Evolutionary conservation across 1,139 yeast genomes (phyloP), one percentile per base, ranked within the genome.

Genomic region (Candida freyschussii): DNA sequence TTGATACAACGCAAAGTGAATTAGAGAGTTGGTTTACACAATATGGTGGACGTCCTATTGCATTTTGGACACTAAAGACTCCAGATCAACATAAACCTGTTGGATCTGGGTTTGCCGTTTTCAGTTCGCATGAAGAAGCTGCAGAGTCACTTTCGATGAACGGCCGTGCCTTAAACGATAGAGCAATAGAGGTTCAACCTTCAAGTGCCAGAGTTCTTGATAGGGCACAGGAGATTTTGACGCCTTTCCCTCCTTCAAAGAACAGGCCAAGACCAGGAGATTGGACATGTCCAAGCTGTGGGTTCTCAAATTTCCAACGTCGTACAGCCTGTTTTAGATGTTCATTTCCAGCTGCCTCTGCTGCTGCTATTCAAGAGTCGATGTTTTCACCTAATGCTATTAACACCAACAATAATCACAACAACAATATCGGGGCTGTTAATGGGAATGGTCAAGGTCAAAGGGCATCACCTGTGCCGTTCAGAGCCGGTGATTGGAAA

Each of bases 401-500:
- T 23, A 27, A 32, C 30, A 30, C 33, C 21, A 32, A 37, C 29
- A 27, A 31, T 35, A 14, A 23, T 33, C 26, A 24, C 26, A 29
- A 30, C 27, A 30, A 24, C 27, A 30, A 23, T 19, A 18, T 24
- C 17, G 18, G 28, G 13, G 19, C 32, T 21, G 40, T 32, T 19
- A 44, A 48, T 31, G 47, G 39, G 24, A 35, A 29, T 12, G 34
- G 33, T n/a, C 39, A 37, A 32, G 42, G 32, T 29, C 38, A 50
- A 19, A 51, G 53, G 24, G 41, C 46, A 10, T 61, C 64, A 27
- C 65, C 71, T 41, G 94, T 87, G 10, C 96, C 96, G 12, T 89
- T 89, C 59, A 73, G 96, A 50, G 96, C 96, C 3, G 96, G 97
- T 29, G 97, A 89, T 59, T 89, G 96, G 96, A 87, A 86, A 57